Percentiles rank a stretch among this genome's conserved stretches.
These are phyloP conservation scores for Gastrolobium villosum DNA, from an alignment of 306 rosid species.

Conservation along the genomic window DNA sequence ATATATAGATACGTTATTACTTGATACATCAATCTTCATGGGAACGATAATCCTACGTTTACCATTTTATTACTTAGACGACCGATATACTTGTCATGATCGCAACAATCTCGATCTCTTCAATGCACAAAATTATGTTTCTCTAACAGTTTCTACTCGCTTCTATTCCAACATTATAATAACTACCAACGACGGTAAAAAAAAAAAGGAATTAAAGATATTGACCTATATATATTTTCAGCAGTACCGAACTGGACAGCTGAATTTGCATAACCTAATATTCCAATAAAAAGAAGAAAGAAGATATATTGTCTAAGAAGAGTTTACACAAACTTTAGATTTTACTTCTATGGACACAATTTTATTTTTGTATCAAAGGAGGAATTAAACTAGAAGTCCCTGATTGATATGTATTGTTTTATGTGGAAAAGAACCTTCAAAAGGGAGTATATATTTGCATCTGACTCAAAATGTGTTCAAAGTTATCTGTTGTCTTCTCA, in stretches of 20 bases:
- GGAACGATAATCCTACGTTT: too few species aligned
- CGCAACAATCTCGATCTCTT: not conserved
- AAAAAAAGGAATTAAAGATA: slow-evolving; percentile 18
- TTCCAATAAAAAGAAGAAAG: slow-evolving; percentile 36
- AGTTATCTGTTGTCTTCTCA: slow-evolving; percentile 80
- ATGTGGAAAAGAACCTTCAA: slow-evolving; percentile 38
- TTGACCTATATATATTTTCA: slow-evolving; percentile 17
- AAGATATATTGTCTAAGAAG: slow-evolving; percentile 38
- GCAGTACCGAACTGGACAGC: slow-evolving; percentile 30
- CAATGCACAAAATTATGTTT: not conserved
- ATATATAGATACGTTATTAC: too few species aligned
- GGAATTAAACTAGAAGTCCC: slow-evolving; percentile 38
- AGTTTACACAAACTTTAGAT: slow-evolving; percentile 13
- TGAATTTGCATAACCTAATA: slow-evolving; percentile 46
- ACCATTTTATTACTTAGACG: too few species aligned
- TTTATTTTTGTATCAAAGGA: slow-evolving; percentile 47
- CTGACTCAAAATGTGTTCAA: slow-evolving; percentile 87
- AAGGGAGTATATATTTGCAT: slow-evolving; percentile 85
- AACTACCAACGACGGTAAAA: not conserved
- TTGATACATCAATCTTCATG: too few species aligned
- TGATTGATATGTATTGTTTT: slow-evolving; percentile 3
- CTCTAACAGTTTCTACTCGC: not conserved
- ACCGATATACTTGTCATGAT: too few species aligned
- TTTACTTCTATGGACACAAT: slow-evolving; percentile 26
- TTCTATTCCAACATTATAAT: slow-evolving; percentile 7